These are phyloP conservation scores for Selaginella moellendorffii DNA, from an alignment of 75 land plant species.

Conservation along the genomic window DNA sequence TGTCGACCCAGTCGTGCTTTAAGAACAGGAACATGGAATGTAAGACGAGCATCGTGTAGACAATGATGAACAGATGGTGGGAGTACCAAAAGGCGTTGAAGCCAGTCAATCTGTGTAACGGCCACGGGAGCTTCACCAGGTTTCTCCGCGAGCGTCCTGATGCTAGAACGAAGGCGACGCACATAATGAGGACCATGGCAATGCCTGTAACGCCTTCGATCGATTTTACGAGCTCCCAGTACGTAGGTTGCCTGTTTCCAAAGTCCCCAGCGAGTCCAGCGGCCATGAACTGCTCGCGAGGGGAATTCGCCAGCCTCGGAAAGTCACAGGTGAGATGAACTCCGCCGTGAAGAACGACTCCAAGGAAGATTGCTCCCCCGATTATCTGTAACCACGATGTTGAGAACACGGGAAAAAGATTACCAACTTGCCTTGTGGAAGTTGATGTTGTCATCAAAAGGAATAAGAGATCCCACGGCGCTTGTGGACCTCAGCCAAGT, in stretches of 20 bases:
- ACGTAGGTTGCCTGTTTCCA: background rate
- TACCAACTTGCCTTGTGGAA: constrained; percentile 54
- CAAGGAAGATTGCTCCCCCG: constrained; percentile 9
- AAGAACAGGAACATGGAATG: constrained; percentile 14
- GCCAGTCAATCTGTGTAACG: constrained; percentile 1
- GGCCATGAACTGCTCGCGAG: background rate
- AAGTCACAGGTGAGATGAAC: constrained; percentile 16
- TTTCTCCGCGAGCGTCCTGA: constrained; percentile 3
- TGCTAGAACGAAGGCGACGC: constrained; percentile 9
- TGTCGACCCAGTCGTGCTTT: constrained; percentile 8
- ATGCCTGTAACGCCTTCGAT: constrained; percentile 13
- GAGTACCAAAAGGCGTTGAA: constrained; percentile 19
- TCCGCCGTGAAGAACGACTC: constrained; percentile 12
- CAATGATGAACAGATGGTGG: constrained; percentile 14
- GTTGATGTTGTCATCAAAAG: constrained; percentile 79
- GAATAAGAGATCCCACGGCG: constrained; percentile 53
- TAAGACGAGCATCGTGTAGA: constrained; percentile 9
- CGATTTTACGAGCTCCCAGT: constrained; percentile 7
- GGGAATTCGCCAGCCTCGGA: background rate
- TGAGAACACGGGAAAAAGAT: background rate
- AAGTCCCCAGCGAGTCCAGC: background rate
- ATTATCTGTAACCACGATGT: constrained; percentile 2
- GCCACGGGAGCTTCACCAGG: constrained; percentile 16
- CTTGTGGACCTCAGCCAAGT: constrained; percentile 27
- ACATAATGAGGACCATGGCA: constrained; percentile 14